phyloP scores from a whole-genome alignment of 2,329 filamentous ascomycete genomes.

The Cryphonectria radicalis region DNA sequence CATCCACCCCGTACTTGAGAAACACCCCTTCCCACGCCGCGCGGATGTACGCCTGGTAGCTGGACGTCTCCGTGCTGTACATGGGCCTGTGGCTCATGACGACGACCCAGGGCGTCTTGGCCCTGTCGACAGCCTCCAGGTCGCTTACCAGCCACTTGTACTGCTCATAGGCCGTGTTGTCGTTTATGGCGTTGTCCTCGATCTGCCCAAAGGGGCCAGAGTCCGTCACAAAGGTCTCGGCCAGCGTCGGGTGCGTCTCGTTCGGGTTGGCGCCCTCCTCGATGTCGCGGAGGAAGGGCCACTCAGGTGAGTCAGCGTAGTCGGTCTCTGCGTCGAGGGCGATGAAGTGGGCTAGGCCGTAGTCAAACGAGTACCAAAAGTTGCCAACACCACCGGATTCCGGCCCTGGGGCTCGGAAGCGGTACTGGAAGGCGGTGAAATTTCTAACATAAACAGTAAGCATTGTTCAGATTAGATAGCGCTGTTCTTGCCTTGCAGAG shows the following conservation, averaged over 20 bases:
- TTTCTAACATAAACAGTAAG: constrained; percentile 39
- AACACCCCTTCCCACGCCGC: constrained; percentile 51
- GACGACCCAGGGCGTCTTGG: constrained; percentile 54
- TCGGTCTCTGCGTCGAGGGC: constrained; percentile 54
- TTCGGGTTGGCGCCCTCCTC: constrained; percentile 37
- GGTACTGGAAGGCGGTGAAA: constrained; percentile 55
- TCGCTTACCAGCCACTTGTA: constrained; percentile 52
- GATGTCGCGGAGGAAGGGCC: constrained; percentile 48
- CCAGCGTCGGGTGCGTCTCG: constrained; percentile 44
- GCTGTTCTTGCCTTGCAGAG: not conserved
- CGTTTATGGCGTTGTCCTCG: constrained; percentile 42
- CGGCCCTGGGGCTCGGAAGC: constrained; percentile 55
- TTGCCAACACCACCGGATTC: constrained; percentile 54
- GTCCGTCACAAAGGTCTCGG: constrained; percentile 52
- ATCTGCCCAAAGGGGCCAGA: constrained; percentile 53
- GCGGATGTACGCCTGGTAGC: constrained; percentile 49
- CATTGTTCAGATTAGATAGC: not conserved
- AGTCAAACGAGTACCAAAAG: constrained; percentile 61
- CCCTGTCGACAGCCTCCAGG: constrained; percentile 48
- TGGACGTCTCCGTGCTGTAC: constrained; percentile 48
- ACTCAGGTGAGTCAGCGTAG: constrained; percentile 51
- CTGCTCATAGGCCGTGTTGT: constrained; percentile 50
- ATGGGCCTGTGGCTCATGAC: constrained; percentile 54
- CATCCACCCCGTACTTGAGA: constrained; percentile 50
- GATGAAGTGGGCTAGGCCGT: constrained; percentile 57